Evolutionary conservation across 73 alveolate species (phyloP), one percentile per base, ranked within the genome.

Genomic region (Paramecium pentaurelia): DNA sequence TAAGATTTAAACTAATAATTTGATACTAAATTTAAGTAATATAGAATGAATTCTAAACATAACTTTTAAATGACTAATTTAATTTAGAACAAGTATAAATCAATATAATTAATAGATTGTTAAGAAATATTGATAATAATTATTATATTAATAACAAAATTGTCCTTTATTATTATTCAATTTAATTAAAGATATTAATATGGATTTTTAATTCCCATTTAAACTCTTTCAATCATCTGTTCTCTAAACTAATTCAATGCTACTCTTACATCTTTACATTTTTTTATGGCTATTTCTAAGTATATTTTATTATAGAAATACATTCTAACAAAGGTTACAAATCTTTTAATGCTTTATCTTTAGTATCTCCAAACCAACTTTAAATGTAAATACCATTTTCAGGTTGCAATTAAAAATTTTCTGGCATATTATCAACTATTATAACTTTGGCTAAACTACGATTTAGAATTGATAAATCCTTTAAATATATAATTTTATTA

Each of bases 301-400:
- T 22, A 64, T 25, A 28, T 64, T 64, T 32, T 9, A 32, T 14
- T 3, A 28, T 4, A 64, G 11, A 28, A 7, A 40, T 89, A 89
- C 94, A 68, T 89, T 89, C 88, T 42, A 89, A 71, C 16, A 89
- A 83, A 28, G 94, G 94, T 71, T 77, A 71, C 8, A 89, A 83
- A 32, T 89, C 94, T 45, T 47, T 71, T 71, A 89, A 89, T 42
- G 94, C 94, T 73, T 91, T 89, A 8, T 89, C 94, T 73, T 89
- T 83, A 25, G 75, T 25, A 60, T 98, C 99, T 51, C 98, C 98
- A 71, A 95, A 96, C 99, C 99, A 98, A 60, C 99, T 95, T 80
- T 97, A 95, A 68, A 97, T 97, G 85, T 95, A 97, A 54, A 98
- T 94, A 6, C 99, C 99, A 95, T 98, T 97, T 54, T 98, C 97